Base-by-base conservation (phyloP, 2,329 filamentous ascomycete genomes). In the Nemania abortiva region DNA sequence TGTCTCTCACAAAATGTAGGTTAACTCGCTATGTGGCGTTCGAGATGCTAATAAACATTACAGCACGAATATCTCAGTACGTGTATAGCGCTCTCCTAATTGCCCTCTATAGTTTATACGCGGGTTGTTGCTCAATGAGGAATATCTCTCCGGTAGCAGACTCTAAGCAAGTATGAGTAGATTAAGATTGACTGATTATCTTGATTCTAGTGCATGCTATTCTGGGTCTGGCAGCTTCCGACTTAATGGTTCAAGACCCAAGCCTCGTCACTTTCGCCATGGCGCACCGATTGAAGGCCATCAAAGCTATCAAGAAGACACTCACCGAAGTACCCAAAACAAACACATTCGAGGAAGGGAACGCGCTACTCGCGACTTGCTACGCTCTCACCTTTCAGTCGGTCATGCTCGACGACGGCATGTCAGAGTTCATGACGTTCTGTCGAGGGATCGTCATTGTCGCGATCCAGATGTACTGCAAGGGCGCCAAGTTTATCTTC, bases 141-240 rank as follows among this genome's bases (percentile, higher is more conserved):
- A 27, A 61, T 45, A 37, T 60, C 39, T 58, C 34, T 18, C 24
- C 18, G 9, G 56, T 39, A 27, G 15, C 55, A 49, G 52, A 6
- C 34, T 39, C 29, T n/a, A 45, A 49, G 20, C 53, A 50, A 27
- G 53, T 6, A 18, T 9, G 5, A 42, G 27, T 6, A 20, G 27
- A 39, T 20, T 9, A 29, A 55, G 22, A 39, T 47, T n/a, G n/a
- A 27, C 68, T 76, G 47, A 34, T 37, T 24, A 22, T 66, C 90
- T 85, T 63, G 85, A 91, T 72, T 58, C 79, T 83, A 10, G 91
- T 93, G 87, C 90, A 93, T 76, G 89, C 90, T 4, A 89, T 93
- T 59, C 84, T 79, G 0, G 90, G 89, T 13, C 85, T 91, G 68
- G 85, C 90, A 1, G 91, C 91, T 37, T 92, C 90, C 0, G 88